phyloP scores from a whole-genome alignment of 2,329 filamentous ascomycete species.

The Colletotrichum salicis region DNA sequence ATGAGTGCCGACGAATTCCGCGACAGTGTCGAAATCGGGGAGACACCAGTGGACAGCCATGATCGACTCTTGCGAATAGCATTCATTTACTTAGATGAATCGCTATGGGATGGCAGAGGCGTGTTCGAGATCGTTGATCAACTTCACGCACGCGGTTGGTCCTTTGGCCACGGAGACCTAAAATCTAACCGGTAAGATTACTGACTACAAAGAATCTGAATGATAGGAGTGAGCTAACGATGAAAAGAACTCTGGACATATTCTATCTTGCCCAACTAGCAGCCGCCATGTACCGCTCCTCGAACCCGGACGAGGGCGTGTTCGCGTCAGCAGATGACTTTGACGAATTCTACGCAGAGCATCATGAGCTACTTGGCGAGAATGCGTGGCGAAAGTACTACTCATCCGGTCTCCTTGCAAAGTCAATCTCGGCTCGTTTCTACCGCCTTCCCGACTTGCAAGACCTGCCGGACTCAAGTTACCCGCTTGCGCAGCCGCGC shows the following conservation, averaged over 20 bases:
- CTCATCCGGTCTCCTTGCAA: conserved; percentile 37
- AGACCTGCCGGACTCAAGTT: conserved; percentile 28
- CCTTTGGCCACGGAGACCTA: conserved; percentile 22
- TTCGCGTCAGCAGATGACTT: conserved; percentile 3
- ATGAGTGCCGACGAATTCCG: conserved; percentile 28
- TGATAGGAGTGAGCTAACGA: not conserved
- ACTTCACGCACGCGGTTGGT: conserved; percentile 26
- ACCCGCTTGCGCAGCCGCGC: conserved; percentile 11
- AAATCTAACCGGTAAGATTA: conserved; percentile 27
- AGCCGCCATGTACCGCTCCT: conserved; percentile 28
- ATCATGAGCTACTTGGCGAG: not conserved
- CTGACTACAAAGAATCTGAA: not conserved
- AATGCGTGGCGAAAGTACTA: conserved; percentile 14
- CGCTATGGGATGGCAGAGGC: not conserved
- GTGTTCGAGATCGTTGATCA: conserved; percentile 29
- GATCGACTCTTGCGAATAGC: conserved; percentile 30
- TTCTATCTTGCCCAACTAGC: conserved; percentile 34
- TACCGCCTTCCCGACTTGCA: conserved; percentile 32
- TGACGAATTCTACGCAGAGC: conserved; percentile 26
- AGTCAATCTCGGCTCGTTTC: conserved; percentile 31
- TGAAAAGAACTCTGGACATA: conserved; percentile 31
- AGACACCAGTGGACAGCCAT: conserved; percentile 20
- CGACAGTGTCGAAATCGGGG: conserved; percentile 14
- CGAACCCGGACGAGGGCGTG: conserved; percentile 12
- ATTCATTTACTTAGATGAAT: conserved; percentile 25